Percentiles rank a stretch among this genome's conserved stretches.
Evolutionary conservation across 306 rosid species (phyloP).

Genomic region (Macrotyloma uniflorum): DNA sequence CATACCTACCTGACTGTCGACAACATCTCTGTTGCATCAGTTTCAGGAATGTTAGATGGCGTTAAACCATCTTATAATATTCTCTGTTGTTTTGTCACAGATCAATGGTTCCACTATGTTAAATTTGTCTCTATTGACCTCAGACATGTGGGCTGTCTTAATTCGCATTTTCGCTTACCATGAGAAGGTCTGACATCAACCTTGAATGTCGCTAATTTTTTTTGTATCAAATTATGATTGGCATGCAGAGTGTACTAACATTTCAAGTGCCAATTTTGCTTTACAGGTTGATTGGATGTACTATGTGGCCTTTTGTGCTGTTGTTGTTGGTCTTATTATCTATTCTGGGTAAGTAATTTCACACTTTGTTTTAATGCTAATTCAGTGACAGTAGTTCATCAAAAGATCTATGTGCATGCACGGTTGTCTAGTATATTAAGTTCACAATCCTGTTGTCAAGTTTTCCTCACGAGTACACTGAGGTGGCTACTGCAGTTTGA

Average conservation of each 20-base stretch:
- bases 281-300: slow-evolving; percentile 87
- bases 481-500: background rate
- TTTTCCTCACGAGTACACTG: background rate
- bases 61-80: background rate
- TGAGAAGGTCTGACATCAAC: slow-evolving; percentile 59
- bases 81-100: slow-evolving; percentile 48
- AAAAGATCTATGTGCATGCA: background rate
- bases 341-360: slow-evolving; percentile 66
- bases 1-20: background rate
- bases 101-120: slow-evolving; percentile 78
- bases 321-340: slow-evolving; percentile 67
- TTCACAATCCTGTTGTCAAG: background rate
- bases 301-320: slow-evolving; percentile 71
- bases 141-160: slow-evolving; percentile 87
- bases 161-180: slow-evolving; percentile 75
- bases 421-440: background rate
- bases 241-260: slow-evolving; percentile 4
- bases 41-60: background rate
- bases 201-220: background rate
- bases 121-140: slow-evolving; percentile 79
- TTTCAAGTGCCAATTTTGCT: slow-evolving; percentile 15
- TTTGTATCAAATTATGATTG: background rate
- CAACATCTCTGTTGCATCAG: background rate
- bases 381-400: background rate
- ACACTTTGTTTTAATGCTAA: background rate